Evolutionary conservation across 257 asterid species (phyloP).

Genomic region (Haberlea rhodopensis): DNA sequence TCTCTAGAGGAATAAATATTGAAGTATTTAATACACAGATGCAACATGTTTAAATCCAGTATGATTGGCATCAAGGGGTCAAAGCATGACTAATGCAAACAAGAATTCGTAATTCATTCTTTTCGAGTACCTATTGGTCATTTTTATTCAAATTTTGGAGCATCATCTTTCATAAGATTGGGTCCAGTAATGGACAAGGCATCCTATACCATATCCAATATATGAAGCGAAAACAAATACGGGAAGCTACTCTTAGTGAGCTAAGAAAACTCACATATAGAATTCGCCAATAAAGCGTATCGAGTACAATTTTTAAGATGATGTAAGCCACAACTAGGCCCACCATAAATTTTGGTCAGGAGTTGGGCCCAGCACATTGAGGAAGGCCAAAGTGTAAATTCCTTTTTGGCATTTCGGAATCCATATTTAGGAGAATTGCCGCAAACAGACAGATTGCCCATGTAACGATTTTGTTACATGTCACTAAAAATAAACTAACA

Average conservation of each 20-base stretch:
- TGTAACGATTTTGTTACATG: too few species aligned
- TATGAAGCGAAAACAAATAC: neutral
- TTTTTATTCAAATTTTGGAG: too few species aligned
- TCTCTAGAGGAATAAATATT: neutral
- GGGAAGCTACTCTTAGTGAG: neutral
- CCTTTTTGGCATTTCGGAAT: neutral
- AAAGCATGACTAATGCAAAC: neutral
- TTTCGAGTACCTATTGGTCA: too few species aligned
- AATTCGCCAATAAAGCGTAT: neutral
- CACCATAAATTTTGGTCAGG: neutral
- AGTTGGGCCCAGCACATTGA: neutral
- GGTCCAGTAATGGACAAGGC: too few species aligned
- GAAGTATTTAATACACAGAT: neutral
- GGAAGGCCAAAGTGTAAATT: neutral
- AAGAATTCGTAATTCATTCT: too few species aligned
- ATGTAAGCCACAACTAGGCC: neutral
- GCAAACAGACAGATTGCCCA: neutral
- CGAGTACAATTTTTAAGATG: neutral
- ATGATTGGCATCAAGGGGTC: neutral
- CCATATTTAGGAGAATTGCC: neutral
- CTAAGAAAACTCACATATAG: neutral
- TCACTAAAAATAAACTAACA: neutral
- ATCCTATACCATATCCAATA: neutral
- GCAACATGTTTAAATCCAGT: neutral
- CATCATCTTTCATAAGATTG: too few species aligned